Conservation (phyloP, 2,329 filamentous ascomycete species). For the Stachybotrys elegans region DNA sequence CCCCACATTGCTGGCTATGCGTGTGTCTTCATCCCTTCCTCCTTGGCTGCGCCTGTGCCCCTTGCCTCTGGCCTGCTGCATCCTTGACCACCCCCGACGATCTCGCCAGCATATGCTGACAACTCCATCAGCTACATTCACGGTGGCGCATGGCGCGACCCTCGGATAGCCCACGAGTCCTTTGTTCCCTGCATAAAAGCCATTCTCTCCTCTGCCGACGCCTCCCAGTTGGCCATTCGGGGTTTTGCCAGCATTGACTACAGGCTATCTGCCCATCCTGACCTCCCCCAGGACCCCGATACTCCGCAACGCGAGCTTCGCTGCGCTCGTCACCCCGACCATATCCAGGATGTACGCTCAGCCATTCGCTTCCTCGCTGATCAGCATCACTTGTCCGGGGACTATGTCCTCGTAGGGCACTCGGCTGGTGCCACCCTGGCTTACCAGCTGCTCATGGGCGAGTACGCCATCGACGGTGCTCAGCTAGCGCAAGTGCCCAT, state of each 20-base stretch:
- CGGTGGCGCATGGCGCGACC: constrained; percentile 61
- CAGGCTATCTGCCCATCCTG: constrained; percentile 50
- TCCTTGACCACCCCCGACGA: neutral
- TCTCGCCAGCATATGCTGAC: constrained; percentile 7
- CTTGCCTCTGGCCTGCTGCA: constrained; percentile 3
- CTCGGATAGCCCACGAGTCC: constrained; percentile 38
- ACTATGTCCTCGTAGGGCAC: constrained; percentile 57
- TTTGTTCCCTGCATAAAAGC: constrained; percentile 40
- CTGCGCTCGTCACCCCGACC: constrained; percentile 51
- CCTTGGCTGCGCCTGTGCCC: constrained; percentile 2
- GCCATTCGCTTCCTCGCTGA: constrained; percentile 44
- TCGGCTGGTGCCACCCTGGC: constrained; percentile 60
- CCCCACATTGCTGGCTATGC: no score
- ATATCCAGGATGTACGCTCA: constrained; percentile 51
- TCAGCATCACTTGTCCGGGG: constrained; percentile 37
- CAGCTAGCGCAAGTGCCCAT: constrained; percentile 22
- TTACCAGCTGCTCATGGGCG: constrained; percentile 52
- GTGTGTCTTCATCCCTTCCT: constrained; percentile 2
- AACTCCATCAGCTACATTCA: constrained; percentile 46
- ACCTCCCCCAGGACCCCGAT: constrained; percentile 30
- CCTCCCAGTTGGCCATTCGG: constrained; percentile 35
- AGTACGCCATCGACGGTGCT: constrained; percentile 19
- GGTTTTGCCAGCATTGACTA: constrained; percentile 63
- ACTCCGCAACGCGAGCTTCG: constrained; percentile 26
- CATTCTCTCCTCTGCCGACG: constrained; percentile 27